Conservation (phyloP, 225 moss, liverwort and hornwort species). For the Pseudoscleropodium purum region DNA sequence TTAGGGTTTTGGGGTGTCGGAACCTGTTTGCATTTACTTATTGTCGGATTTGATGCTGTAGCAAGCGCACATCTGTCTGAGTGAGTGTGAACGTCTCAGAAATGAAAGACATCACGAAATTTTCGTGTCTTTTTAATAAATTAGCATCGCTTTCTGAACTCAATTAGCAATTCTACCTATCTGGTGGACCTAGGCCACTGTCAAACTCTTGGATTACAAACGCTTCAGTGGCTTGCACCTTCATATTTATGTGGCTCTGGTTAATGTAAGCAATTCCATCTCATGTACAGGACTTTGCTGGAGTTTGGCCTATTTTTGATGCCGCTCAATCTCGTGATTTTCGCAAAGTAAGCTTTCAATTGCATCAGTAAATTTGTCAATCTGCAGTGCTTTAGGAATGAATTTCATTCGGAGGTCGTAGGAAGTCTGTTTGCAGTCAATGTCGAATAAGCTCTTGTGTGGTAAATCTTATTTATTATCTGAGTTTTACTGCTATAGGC, state of each 20-base stretch:
- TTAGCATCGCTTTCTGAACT: neutral
- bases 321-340: constrained; percentile 99
- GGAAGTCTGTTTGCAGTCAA: neutral
- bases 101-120: neutral
- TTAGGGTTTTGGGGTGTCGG: constrained; percentile 2
- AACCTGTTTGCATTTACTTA: neutral
- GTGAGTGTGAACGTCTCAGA: neutral
- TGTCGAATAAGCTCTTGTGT: neutral
- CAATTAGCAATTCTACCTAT: neutral
- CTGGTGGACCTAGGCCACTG: neutral
- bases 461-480: neutral
- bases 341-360: constrained; percentile 56
- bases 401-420: neutral
- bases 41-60: neutral
- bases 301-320: constrained; percentile 99
- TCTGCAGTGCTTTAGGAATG: neutral
- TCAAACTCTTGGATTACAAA: neutral
- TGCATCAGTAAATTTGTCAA: neutral
- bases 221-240: neutral
- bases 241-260: neutral
- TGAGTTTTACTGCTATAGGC: neutral
- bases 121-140: neutral
- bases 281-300: constrained; percentile 76
- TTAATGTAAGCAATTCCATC: neutral
- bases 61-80: neutral